Evolutionary conservation across 208 protist genomes (phyloP), one percentile per base, ranked within the genome.

Genomic region (Leishmania braziliensis): DNA sequence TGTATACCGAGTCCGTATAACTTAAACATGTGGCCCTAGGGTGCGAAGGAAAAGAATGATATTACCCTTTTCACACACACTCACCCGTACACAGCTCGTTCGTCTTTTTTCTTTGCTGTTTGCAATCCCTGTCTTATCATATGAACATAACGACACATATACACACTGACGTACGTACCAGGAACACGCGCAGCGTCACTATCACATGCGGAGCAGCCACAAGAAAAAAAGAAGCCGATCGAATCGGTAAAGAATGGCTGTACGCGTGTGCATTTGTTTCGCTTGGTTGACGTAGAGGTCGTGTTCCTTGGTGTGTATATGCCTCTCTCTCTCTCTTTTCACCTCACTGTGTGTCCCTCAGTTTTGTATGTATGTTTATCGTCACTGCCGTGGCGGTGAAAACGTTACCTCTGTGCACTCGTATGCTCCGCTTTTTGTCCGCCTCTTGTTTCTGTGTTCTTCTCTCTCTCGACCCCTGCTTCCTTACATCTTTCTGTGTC

Each of bases 1-100:
- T 76, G 80, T 95, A 12, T 93, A 91, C 78, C 79, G 84, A 50
- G 62, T 95, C 10, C 74, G 80, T 46, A 74, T 92, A 12, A 79
- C n/a, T 2, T 92, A 58, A 83, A 8, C n/a, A 8, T 39, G 20
- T 18, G 39, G 20, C 20, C 8, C 26, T 71, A 48, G 39, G 66
- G 39, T 48, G 12, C 5, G 16, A 68, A 23, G 3, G 10, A 23
- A 8, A n/a, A 8, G 20, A 73, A 2, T 20, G 26, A 46, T 23
- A 36, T 20, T 46, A 54, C 4, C 26, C 29, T 53, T 73, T 9
- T n/a, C 66, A 9, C 36, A 50, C 66, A 60, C 33, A 33, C 63
- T 9, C 63, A 69, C 75, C n/a, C 20, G 6, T 50, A 39, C 72
- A 62, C 53, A 76, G 29, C 26, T 46, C 20, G 54, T 68, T 29